Evolutionary conservation across 352 stramenopile species (phyloP).

Genomic region (Blastocystis sp.): DNA sequence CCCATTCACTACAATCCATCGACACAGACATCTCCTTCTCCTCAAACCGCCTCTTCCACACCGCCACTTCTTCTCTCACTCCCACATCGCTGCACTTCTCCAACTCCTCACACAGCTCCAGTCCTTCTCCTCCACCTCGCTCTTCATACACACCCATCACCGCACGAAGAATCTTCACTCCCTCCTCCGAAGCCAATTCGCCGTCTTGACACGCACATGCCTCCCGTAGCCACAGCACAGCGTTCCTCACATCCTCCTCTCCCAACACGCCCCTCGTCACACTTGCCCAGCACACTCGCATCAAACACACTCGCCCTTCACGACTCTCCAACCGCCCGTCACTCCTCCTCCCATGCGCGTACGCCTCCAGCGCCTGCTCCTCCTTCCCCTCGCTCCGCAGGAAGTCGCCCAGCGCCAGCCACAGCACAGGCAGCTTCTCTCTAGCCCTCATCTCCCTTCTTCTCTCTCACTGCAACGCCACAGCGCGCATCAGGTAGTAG

Average conservation of each 20-base stretch:
- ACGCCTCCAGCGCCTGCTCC: constrained; percentile 18
- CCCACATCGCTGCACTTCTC: constrained; percentile 1
- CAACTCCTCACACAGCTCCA: not conserved
- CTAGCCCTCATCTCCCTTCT: not conserved
- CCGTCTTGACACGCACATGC: not conserved
- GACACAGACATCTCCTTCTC: constrained; percentile 50
- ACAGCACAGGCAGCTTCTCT: not conserved
- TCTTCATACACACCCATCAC: not conserved
- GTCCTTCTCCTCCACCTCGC: not conserved
- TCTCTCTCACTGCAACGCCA: constrained; percentile 20
- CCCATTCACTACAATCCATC: constrained; percentile 50
- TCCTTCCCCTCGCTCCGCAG: not conserved
- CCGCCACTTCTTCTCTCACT: not conserved
- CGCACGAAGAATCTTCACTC: not conserved
- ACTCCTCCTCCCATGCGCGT: not conserved
- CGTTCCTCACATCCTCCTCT: not conserved
- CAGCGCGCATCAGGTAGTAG: constrained; percentile 36
- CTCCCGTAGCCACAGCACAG: not conserved
- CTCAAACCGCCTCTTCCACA: not conserved
- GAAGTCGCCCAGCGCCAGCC: constrained; percentile 36
- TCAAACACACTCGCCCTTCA: not conserved
- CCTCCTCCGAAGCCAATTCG: not conserved
- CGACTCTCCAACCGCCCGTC: not conserved
- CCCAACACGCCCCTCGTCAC: not conserved
- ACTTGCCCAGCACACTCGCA: not conserved